These are phyloP conservation scores for Suillus decipiens DNA, from an alignment of 768 basidiomycete genomes.

Conservation along the genomic window DNA sequence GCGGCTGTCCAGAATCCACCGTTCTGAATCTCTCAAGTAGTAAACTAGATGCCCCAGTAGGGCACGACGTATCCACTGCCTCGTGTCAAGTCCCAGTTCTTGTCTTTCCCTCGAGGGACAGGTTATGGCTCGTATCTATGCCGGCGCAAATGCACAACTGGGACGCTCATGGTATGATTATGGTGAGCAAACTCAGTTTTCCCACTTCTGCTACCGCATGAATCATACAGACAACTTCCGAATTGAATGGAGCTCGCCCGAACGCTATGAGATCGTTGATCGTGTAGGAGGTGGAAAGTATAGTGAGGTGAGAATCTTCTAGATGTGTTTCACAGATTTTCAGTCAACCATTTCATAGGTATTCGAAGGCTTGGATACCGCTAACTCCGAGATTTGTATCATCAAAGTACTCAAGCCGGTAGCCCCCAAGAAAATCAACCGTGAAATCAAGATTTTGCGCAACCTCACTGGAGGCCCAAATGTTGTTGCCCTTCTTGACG, in stretches of 20 bases:
- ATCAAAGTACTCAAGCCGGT: slow-evolving; percentile 79
- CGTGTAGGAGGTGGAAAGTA: slow-evolving; percentile 69
- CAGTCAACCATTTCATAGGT: slow-evolving; percentile 36
- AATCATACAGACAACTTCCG: slow-evolving; percentile 49
- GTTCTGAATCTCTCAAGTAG: slow-evolving; percentile 18
- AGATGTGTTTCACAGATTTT: background rate
- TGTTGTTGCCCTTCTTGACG: slow-evolving; percentile 64
- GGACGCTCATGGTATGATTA: slow-evolving; percentile 67
- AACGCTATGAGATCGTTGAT: slow-evolving; percentile 65
- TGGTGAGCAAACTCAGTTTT: slow-evolving; percentile 37
- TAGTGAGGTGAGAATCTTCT: slow-evolving; percentile 48
- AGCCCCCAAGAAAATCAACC: slow-evolving; percentile 64
- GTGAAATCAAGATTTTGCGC: slow-evolving; percentile 73
- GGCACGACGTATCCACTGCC: slow-evolving; percentile 20
- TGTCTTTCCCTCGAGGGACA: slow-evolving; percentile 17
- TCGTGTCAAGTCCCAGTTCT: slow-evolving; percentile 20
- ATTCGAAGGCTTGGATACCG: slow-evolving; percentile 61
- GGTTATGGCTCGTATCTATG: slow-evolving; percentile 52
- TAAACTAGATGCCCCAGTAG: slow-evolving; percentile 27
- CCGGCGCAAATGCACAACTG: slow-evolving; percentile 57
- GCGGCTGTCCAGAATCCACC: slow-evolving; percentile 24
- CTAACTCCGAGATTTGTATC: slow-evolving; percentile 53
- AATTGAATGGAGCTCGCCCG: slow-evolving; percentile 66
- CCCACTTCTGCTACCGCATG: slow-evolving; percentile 1
- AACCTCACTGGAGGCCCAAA: slow-evolving; percentile 74